Evolutionary conservation across 2,329 filamentous ascomycete genomes (phyloP), one percentile per base, ranked within the genome.

Genomic region (Stachybotrys echinatus): DNA sequence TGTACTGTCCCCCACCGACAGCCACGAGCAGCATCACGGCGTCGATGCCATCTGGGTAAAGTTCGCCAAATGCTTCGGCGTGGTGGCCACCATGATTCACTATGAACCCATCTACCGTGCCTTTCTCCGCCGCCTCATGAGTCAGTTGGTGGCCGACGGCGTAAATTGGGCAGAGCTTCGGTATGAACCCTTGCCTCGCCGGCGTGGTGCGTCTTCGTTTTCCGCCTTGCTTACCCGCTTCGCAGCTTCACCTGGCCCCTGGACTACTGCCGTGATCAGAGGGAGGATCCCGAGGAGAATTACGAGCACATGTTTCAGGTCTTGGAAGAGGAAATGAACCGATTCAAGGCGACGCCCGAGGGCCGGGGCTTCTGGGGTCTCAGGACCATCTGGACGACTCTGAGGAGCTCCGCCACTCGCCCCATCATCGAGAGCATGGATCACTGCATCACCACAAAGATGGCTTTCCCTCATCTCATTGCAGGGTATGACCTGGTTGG

Each of bases 401-500:
- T 92, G 43, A 83, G 92, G 39, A 72, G 71, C 23, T 75, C 82
- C 48, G 75, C 80, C 22, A 85, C 85, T 17, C 82, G 84, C 45
- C 67, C 74, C 14, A 81, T 96, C 44, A 74, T 91, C 19, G 80
- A 91, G 55, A 83, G 83, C 66, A 96, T 96, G 92, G 88, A 92
- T 63, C 74, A 88, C 55, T 96, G 92, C 68, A 89, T 97, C 58
- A 77, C 81, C 5, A 85, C 88, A 58, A 96, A 96, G 69, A 72
- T 87, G 49, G 77, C 81, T 27, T 92, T 87, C 64, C 89, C 92
- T 0, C 76, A 91, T 46, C 75, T 95, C 7, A 83, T 96, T 58
- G 84, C 87, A 22, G 92, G 92, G 12, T 96, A 90, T 68, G 92
- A 97, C 67, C 72, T 96, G 10, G 91, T 96, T 5, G 92, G 90